These are phyloP conservation scores for Extremus antarcticus DNA, from an alignment of 495 filamentous ascomycete genomes.

Conservation along the genomic window DNA sequence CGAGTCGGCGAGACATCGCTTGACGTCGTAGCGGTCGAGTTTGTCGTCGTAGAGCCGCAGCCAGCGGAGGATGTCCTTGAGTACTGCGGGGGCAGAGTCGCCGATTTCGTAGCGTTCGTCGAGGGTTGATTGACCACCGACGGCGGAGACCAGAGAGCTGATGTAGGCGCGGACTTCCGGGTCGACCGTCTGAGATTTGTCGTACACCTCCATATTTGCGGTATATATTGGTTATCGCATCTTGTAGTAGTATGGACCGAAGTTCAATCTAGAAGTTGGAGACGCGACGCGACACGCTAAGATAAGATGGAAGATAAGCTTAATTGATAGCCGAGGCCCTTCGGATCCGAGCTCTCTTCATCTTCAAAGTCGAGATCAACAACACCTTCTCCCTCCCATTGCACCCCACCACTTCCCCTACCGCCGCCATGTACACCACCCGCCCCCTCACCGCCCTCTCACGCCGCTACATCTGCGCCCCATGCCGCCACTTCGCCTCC, in stretches of 20 bases:
- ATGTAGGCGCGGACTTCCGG: slow-evolving; percentile 85
- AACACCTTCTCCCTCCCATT: not conserved
- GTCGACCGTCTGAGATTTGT: slow-evolving; percentile 35
- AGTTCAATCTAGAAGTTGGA: too few relatives aligned
- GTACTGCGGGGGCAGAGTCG: slow-evolving; percentile 82
- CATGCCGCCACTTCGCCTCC: slow-evolving; percentile 44
- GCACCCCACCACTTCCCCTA: not conserved
- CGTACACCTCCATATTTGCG: slow-evolving; percentile 7
- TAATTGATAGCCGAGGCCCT: not conserved
- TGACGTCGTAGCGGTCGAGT: slow-evolving; percentile 88
- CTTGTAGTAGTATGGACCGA: too few relatives aligned
- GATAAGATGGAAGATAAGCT: not conserved
- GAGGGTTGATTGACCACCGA: slow-evolving; percentile 75
- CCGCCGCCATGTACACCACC: slow-evolving; percentile 4
- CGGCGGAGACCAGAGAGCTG: slow-evolving; percentile 81
- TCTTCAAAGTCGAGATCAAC: not conserved
- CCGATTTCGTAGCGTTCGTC: slow-evolving; percentile 79
- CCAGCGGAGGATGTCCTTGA: slow-evolving; percentile 91
- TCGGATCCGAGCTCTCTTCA: not conserved
- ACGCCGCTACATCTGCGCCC: slow-evolving; percentile 7
- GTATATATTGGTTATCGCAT: not conserved
- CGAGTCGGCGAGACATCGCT: slow-evolving; percentile 80
- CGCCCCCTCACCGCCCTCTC: slow-evolving; percentile 13
- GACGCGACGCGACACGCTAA: slow-evolving; percentile 1
- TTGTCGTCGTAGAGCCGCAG: slow-evolving; percentile 90